Base-by-base conservation (phyloP, 2,329 filamentous ascomycete species). In the Diplocarpon mali region DNA sequence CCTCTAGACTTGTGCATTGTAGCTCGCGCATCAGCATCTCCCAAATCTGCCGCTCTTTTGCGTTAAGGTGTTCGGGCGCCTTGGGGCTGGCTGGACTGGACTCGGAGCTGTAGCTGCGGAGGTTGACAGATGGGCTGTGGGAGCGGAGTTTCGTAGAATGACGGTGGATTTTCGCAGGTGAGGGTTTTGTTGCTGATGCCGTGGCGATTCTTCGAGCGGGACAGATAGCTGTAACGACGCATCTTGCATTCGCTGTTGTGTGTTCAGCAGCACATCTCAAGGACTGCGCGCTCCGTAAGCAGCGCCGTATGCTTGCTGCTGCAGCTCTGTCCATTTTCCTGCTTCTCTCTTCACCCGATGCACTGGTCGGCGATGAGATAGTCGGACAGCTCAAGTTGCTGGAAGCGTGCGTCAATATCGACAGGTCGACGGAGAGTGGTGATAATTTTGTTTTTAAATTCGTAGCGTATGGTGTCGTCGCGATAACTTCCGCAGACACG, bases 1-100 rank as follows among this genome's bases (percentile, higher is more conserved):
- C 63, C 44, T 62, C 57, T 34, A 66, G 45, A 38, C 53, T 54
- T 31, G 48, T 53, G 17, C 59, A 58, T 24, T 56, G 46, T 38
- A 66, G 51, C 38, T 60, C 55, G n/a, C 43, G 52, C 16, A 45
- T 55, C 38, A 66, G 48, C 32, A 61, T 52, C 46, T 73, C 69
- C 66, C 75, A 81, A 55, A 83, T 74, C 48, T 69, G 66, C 27
- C 68, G 66, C 59, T 83, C 79, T 59, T 73, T 72, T 2, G 68
- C 67, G 58, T 74, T 65, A 43, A 78, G 65, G 52, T 70, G 67
- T 48, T 67, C 67, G 30, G 74, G 73, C 48, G 71, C 71, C 44
- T 48, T 48, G 8, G 47, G 52, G 13, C 48, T 51, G 37, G 13
- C 42, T 34, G 29, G 45, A 47, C 31, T 46, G 32, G 10, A 38